These are phyloP conservation scores for Lepidium sativum DNA, from an alignment of 345 rosid genomes.

Conservation along the genomic window DNA sequence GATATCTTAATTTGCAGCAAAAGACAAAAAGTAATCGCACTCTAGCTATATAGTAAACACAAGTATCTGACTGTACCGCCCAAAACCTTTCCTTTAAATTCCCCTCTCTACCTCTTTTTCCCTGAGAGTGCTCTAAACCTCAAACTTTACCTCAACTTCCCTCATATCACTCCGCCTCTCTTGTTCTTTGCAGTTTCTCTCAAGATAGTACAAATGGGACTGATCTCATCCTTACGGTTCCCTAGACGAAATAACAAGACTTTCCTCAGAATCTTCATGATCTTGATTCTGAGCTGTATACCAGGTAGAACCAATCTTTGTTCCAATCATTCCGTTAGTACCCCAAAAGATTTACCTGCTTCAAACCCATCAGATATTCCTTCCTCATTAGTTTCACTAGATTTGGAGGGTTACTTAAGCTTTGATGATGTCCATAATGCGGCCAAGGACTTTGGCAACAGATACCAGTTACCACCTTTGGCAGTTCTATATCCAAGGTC, in stretches of 20 bases:
- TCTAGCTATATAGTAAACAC: conserved; percentile 23
- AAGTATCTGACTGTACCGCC: conserved; percentile 43
- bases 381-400: conserved; percentile 35
- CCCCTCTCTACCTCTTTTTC: conserved; percentile 37
- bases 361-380: conserved; percentile 25
- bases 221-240: conserved; percentile 31
- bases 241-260: conserved; percentile 35
- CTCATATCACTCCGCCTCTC: conserved; percentile 8
- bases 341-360: conserved; percentile 22
- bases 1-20: conserved; percentile 13
- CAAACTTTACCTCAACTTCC: conserved; percentile 25
- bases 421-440: conserved; percentile 52
- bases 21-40: conserved; percentile 23
- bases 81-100: conserved; percentile 60
- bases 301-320: conserved; percentile 45
- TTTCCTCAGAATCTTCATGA: conserved; percentile 38
- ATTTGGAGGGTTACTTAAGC: conserved; percentile 55
- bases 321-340: conserved; percentile 33
- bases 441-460: conserved; percentile 81
- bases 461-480: conserved; percentile 49
- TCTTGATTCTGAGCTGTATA: conserved; percentile 51
- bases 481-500: conserved; percentile 77
- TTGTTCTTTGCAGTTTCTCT: conserved; percentile 14
- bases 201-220: conserved; percentile 40
- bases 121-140: conserved; percentile 32